Percentiles rank a stretch among this genome's conserved stretches.
Conservation (phyloP, 768 basidiomycete genomes). For the Termitomyces sp. region DNA sequence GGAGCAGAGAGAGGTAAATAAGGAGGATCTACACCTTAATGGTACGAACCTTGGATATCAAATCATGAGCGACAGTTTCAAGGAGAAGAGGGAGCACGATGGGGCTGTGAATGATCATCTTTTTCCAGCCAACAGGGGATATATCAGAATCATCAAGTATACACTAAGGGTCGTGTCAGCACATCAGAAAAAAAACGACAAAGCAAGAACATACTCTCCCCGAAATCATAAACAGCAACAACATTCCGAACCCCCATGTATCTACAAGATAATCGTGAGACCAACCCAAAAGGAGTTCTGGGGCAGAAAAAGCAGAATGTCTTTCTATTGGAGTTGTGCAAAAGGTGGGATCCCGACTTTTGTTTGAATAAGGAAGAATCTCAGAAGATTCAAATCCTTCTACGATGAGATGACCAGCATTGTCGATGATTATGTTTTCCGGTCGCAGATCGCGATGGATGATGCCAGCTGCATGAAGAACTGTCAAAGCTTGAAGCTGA, state of each 20-base stretch:
- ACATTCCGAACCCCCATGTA: slow-evolving; percentile 57
- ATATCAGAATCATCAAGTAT: slow-evolving; percentile 6
- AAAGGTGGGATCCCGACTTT: slow-evolving; percentile 36
- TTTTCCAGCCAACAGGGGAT: slow-evolving; percentile 26
- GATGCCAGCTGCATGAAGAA: slow-evolving; percentile 44
- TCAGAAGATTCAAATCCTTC: slow-evolving; percentile 40
- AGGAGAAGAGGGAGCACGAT: slow-evolving; percentile 26
- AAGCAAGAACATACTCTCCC: slow-evolving; percentile 34
- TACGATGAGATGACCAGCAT: slow-evolving; percentile 44
- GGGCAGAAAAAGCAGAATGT: slow-evolving; percentile 38
- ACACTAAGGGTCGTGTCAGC: slow-evolving; percentile 6
- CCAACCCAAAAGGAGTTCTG: slow-evolving; percentile 57
- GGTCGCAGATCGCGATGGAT: slow-evolving; percentile 46
- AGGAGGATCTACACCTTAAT: background rate
- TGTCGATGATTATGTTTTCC: slow-evolving; percentile 39
- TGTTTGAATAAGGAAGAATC: slow-evolving; percentile 30
- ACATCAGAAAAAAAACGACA: background rate
- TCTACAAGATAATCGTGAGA: slow-evolving; percentile 48
- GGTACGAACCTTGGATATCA: slow-evolving; percentile 42
- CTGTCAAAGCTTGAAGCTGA: slow-evolving; percentile 40
- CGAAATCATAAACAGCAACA: slow-evolving; percentile 48
- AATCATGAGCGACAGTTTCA: slow-evolving; percentile 34
- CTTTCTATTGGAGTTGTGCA: slow-evolving; percentile 30
- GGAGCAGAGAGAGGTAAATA: slow-evolving; percentile 1
- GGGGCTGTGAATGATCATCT: slow-evolving; percentile 30